Base-by-base conservation (phyloP, 148 eudicot species). In the Amaranthus palmeri region DNA sequence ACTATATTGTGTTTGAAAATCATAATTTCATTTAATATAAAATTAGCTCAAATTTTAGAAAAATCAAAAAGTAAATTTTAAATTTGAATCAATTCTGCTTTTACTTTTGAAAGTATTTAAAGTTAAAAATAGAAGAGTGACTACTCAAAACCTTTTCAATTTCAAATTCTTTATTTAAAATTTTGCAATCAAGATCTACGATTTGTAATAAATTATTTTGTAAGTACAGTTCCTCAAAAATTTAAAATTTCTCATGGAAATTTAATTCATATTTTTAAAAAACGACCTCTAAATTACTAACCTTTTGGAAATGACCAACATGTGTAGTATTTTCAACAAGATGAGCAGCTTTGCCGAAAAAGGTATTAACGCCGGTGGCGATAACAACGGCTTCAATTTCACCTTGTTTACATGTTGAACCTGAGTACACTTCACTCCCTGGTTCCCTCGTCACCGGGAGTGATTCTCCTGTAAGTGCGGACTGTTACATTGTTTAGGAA, bases 331-430 rank as follows among this genome's bases (percentile, higher is more conserved):
- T 81, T 60, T 88, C 96, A 4, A 91, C 96, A 60, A 91, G 88
- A 80, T 91, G 96, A 71, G 93, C 96, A 42, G 96, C 96, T 73
- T 91, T 91, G 51, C 96, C 96, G 60, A 91, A 91, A 82, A 91
- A 91, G 54, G 93, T 86, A 54, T 91, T 88, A 55, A 91, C 81
- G 14, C 96, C 93, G 0, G 96, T 91, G 3, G 93, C 96, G 17
- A 86, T 88, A 4, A 91, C 91, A 17, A 91, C 76, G 10, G 89
- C 96, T 11, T 91, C 96, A 36, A 91, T 84, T 59, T 91, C 96
- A 42, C 96, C 96, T 83, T 88, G 93, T 77, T 91, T 91, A 79
- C 93, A 88, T 4, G 93, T 88, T 15, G 93, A 88, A 54, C 96
- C 96, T 0, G 96, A 91, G 80, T 83, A 91, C 41, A 91, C 96